phyloP scores from a whole-genome alignment of 768 basidiomycete species.

The Rhizopogon vinicolor region DNA sequence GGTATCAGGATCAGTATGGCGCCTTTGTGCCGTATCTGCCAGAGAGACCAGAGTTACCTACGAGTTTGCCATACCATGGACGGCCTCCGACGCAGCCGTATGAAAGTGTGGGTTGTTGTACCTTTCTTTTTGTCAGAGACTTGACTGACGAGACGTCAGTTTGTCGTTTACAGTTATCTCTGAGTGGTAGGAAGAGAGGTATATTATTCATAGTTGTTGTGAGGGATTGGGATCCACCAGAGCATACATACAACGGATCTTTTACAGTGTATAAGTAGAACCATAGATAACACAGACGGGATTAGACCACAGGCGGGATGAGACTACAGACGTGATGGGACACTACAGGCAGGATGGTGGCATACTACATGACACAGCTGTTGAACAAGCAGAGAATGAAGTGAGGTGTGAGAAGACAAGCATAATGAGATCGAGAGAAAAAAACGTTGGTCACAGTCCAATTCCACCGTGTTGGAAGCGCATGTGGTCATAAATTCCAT shows the following conservation, averaged over 20 bases:
- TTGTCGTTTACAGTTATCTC: conserved; percentile 35
- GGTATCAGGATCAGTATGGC: conserved; percentile 54
- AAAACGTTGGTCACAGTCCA: conserved; percentile 28
- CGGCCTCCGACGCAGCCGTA: conserved; percentile 53
- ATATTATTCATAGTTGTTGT: background rate
- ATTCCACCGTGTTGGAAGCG: conserved; percentile 60
- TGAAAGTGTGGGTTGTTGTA: conserved; percentile 35
- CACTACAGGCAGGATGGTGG: background rate
- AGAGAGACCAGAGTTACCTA: conserved; percentile 51
- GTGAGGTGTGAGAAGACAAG: background rate
- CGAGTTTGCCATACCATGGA: conserved; percentile 57
- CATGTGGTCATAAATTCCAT: conserved; percentile 82
- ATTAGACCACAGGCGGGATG: conserved; percentile 1
- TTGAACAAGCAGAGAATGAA: background rate
- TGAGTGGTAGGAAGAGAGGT: conserved; percentile 1
- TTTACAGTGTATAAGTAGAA: conserved; percentile 16
- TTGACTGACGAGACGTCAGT: conserved; percentile 19
- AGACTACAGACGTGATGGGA: background rate
- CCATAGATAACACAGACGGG: conserved; percentile 16
- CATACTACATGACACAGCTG: conserved; percentile 7
- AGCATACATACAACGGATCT: background rate
- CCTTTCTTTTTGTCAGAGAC: background rate
- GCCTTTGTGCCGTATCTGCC: conserved; percentile 34
- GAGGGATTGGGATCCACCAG: background rate
- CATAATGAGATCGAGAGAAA: background rate